Evolutionary conservation across 164 flowering plant genomes (phyloP), one percentile per base, ranked within the genome.

Genomic region (Houttuynia cordata): DNA sequence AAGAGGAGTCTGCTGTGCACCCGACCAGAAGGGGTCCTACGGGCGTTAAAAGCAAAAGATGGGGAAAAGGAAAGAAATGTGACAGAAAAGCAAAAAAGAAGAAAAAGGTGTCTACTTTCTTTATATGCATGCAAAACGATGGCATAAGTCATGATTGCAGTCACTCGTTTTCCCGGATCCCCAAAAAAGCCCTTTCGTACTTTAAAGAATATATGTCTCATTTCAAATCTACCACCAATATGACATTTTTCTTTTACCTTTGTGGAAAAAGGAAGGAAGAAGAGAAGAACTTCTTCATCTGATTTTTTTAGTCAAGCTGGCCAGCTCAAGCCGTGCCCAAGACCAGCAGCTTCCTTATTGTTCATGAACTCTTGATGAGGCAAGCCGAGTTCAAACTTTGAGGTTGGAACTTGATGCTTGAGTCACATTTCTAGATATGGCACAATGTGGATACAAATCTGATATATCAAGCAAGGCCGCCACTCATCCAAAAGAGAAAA

Each of bases 151-250:
- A 74, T 74, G 53, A 74, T 74, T 74, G 41, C 69, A 67, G 66
- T 58, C 71, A 57, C 72, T 68, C 24, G 53, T 68, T 73, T 67
- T 63, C 60, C 70, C 52, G 68, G 71, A 71, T 73, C 77, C 77
- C 24, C 70, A 67, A 64, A 58, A 24, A 30, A n/a, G 22, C 1
- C 51, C 51, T 20, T 60, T 30, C 47, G 42, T 68, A 56, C 21
- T 57, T 56, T 21, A 37, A 39, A 42, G 61, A 59, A 59, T 59
- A 39, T 41, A 12, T 17, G 14, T 59, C 42, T 59, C 61, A 41
- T 17, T 12, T 22, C 61, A 24, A n/a, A 59, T 49, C 14, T 59
- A 15, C 61, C 37, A 53, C 25, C 23, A 37, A 18, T 18, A 12
- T 39, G 22, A 34, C 59, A 37, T 37, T 24, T 19, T 57, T 57